Evolutionary conservation across 805 yeast species (phyloP).

Genomic region (Ogataea paradorogensis): DNA sequence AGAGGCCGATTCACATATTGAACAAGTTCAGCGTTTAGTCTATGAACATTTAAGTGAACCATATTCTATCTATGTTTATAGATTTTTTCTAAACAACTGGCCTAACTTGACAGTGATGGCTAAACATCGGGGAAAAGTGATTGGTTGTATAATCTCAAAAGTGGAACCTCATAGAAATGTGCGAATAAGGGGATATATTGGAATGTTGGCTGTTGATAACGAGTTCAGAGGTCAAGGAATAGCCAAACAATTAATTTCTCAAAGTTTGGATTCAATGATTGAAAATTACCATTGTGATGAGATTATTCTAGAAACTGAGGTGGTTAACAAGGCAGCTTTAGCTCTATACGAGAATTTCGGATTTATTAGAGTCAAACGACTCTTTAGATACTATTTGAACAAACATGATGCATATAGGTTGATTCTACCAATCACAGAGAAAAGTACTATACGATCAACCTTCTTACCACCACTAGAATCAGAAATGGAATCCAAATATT

Average conservation of each 20-base stretch:
- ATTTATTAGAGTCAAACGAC: conserved; percentile 43
- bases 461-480: conserved; percentile 38
- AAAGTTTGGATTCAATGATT: conserved; percentile 63
- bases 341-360: conserved; percentile 38
- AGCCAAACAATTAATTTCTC: conserved; percentile 67
- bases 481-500: conserved; percentile 27
- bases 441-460: conserved; percentile 52
- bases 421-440: conserved; percentile 73
- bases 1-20: conserved; percentile 41
- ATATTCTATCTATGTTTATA: conserved; percentile 87
- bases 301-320: conserved; percentile 90
- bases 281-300: conserved; percentile 71
- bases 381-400: conserved; percentile 84
- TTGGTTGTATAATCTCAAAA: conserved; percentile 88
- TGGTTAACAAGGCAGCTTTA: conserved; percentile 50
- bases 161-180: conserved; percentile 72
- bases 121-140: conserved; percentile 39
- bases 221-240: conserved; percentile 74
- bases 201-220: conserved; percentile 87
- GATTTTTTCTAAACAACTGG: conserved; percentile 88
- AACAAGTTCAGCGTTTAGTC: conserved; percentile 54
- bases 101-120: conserved; percentile 78
- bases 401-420: conserved; percentile 91
- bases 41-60: conserved; percentile 85
- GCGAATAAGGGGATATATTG: conserved; percentile 85